phyloP scores from a whole-genome alignment of 2,329 filamentous ascomycete species.

The Apiospora kogelbergensis region DNA sequence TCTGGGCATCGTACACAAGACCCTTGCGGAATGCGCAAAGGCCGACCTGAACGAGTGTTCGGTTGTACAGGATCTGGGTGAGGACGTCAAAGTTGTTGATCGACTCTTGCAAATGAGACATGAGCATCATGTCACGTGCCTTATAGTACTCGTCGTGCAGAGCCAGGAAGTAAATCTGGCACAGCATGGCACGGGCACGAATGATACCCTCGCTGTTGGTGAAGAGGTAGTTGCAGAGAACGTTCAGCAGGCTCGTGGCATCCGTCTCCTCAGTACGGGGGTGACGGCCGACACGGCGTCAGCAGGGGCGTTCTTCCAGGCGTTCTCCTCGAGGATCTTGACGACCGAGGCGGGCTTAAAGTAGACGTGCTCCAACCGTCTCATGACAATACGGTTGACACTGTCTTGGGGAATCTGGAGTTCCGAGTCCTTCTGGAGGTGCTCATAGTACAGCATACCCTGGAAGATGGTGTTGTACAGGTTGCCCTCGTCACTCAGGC shows the following conservation, averaged over 20 bases:
- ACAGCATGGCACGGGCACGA: conserved; percentile 93
- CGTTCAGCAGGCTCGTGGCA: conserved; percentile 74
- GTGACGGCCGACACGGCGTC: conserved; percentile 78
- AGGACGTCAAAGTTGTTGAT: conserved; percentile 96
- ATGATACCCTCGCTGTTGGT: conserved; percentile 93
- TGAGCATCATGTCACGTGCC: conserved; percentile 98
- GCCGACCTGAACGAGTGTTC: conserved; percentile 94
- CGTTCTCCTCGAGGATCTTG: conserved; percentile 89
- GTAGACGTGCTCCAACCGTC: conserved; percentile 94
- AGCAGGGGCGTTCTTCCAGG: conserved; percentile 77
- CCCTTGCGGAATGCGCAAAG: conserved; percentile 98
- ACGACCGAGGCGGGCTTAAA: conserved; percentile 97
- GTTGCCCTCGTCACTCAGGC: conserved; percentile 83
- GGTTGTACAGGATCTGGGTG: conserved; percentile 98
- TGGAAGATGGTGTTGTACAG: conserved; percentile 93
- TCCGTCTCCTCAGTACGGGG: conserved; percentile 65
- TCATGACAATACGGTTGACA: conserved; percentile 89
- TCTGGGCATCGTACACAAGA: conserved; percentile 95
- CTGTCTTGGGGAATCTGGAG: conserved; percentile 80
- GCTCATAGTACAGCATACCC: conserved; percentile 84
- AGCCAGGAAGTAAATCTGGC: conserved; percentile 97
- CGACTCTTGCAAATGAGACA: conserved; percentile 98
- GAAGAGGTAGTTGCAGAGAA: conserved; percentile 94
- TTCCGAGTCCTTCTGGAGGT: conserved; percentile 66
- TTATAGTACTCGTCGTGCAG: conserved; percentile 98